Conservation (phyloP, 2,329 filamentous ascomycete genomes). For the Alternaria triticimaculans region DNA sequence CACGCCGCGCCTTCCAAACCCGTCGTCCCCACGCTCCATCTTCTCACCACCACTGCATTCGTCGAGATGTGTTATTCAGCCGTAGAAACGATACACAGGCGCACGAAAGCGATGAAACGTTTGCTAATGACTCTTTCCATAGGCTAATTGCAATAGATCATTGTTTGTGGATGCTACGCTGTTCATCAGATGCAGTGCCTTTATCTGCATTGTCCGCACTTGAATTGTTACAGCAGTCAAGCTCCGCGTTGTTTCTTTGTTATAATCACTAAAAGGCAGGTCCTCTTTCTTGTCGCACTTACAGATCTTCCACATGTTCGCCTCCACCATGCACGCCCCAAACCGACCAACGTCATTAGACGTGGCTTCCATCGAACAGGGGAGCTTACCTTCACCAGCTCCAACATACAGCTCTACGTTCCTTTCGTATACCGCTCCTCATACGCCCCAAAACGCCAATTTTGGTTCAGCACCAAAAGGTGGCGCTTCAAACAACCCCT, state of each 20-base stretch:
- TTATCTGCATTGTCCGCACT: conserved; percentile 1
- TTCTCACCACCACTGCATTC: conserved; percentile 6
- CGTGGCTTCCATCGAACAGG: conserved; percentile 18
- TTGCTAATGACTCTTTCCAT: not conserved
- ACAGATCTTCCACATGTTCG: not conserved
- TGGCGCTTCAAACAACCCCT: not conserved
- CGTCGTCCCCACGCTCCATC: not conserved
- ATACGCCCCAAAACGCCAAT: not conserved
- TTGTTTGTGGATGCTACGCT: not conserved
- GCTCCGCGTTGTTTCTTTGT: not conserved
- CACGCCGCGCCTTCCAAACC: conserved; percentile 1
- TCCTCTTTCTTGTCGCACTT: not conserved
- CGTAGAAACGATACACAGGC: not conserved
- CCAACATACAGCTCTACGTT: conserved; percentile 33
- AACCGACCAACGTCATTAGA: conserved; percentile 19
- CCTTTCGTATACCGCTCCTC: not conserved
- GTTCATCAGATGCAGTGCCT: not conserved
- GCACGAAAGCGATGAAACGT: not conserved
- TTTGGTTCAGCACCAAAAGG: not conserved
- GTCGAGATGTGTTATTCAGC: not conserved
- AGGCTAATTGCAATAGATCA: not conserved
- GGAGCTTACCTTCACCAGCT: conserved; percentile 23
- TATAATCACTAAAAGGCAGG: not conserved
- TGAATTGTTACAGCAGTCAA: not conserved
- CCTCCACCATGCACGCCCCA: conserved; percentile 12